Evolutionary conservation across 169 alveolate genomes (phyloP).

Genomic region (Plasmodium gonderi): DNA sequence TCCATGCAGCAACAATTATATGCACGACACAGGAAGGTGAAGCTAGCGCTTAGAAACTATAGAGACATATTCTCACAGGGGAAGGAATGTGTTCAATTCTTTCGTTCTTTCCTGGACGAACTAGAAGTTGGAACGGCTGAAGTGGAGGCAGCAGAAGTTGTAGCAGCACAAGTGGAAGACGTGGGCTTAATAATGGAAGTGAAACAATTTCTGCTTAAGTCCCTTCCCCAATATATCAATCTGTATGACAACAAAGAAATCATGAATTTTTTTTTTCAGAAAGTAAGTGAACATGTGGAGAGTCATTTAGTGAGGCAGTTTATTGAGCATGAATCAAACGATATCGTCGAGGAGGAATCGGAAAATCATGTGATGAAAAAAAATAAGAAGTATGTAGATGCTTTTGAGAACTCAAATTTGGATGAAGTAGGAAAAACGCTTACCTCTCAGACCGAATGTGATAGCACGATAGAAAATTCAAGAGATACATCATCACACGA

Average conservation of each 20-base stretch:
- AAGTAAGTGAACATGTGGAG: neutral
- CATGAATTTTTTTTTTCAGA: neutral
- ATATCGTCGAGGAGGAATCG: no score
- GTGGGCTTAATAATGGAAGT: neutral
- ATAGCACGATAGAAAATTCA: no score
- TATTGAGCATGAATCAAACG: no score
- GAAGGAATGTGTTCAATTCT: neutral
- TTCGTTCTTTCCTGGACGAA: no score
- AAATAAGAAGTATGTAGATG: no score
- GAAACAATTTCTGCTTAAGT: neutral
- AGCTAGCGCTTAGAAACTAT: neutral
- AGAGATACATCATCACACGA: no score
- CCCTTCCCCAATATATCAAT: neutral
- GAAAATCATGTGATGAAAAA: no score
- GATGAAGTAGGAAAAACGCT: no score
- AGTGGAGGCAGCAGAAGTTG: neutral
- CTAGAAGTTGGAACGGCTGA: neutral
- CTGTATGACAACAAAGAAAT: neutral
- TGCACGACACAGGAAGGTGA: neutral
- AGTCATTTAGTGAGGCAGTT: no score
- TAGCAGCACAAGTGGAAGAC: neutral
- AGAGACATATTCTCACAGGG: neutral
- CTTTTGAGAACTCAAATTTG: no score
- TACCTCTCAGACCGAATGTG: no score
- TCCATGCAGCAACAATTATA: neutral